phyloP scores from a whole-genome alignment of 129 eudicot species.

The Flaveria ramosissima region DNA sequence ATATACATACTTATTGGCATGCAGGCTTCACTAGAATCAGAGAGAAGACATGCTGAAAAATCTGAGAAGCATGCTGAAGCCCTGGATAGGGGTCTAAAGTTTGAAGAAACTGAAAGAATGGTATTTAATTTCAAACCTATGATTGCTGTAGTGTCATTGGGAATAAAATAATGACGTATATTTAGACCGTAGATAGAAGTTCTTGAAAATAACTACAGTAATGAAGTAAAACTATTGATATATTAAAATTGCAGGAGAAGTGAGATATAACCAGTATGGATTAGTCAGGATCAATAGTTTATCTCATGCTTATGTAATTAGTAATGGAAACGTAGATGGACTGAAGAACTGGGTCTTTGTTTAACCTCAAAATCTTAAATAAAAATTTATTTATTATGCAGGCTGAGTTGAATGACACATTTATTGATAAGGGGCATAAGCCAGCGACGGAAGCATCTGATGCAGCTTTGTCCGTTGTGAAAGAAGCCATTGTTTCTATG shows the following conservation, averaged over 20 bases:
- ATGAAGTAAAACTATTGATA: not conserved
- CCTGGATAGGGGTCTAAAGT: conserved; percentile 43
- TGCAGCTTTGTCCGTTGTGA: conserved; percentile 52
- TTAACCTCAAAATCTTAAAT: conserved; percentile 3
- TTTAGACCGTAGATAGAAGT: not conserved
- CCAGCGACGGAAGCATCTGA: conserved; percentile 64
- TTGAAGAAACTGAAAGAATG: conserved; percentile 75
- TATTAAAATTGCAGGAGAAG: not conserved
- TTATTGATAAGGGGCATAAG: conserved; percentile 53
- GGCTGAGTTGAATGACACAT: conserved; percentile 35
- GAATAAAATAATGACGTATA: not conserved
- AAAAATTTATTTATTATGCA: conserved; percentile 14
- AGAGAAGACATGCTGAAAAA: conserved; percentile 62
- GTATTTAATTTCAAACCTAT: conserved; percentile 52
- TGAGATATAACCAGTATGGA: not conserved
- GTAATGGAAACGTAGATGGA: not conserved
- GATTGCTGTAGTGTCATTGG: not conserved
- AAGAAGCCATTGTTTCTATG: conserved; percentile 24
- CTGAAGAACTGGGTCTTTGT: not conserved
- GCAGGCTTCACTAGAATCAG: conserved; percentile 60
- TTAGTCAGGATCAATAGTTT: not conserved
- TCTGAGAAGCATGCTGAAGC: conserved; percentile 63
- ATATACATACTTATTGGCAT: not conserved
- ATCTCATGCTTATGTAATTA: conserved; percentile 13
- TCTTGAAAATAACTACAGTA: not conserved